Evolutionary conservation across 2,329 filamentous ascomycete genomes (phyloP).

Genomic region (Saccharata proteae): DNA sequence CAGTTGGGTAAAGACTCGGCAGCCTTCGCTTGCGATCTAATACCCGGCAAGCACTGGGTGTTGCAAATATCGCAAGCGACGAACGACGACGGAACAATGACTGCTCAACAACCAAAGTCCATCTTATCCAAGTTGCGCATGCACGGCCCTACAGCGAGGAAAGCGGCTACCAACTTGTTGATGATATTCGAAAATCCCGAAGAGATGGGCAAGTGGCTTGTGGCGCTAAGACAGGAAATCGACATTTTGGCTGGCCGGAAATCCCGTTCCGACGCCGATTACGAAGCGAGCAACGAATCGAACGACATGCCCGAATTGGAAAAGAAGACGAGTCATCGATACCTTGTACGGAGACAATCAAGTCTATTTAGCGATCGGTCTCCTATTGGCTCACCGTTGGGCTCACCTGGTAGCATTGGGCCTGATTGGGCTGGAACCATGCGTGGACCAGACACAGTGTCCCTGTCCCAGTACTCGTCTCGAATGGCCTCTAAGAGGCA

Average conservation of each 20-base stretch:
- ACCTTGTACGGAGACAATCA: constrained; percentile 23
- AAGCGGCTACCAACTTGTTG: constrained; percentile 51
- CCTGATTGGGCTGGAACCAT: constrained; percentile 24
- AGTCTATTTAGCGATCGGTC: constrained; percentile 15
- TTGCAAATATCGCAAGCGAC: constrained; percentile 59
- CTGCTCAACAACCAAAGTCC: constrained; percentile 43
- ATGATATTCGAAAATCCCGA: constrained; percentile 61
- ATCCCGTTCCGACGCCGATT: constrained; percentile 17
- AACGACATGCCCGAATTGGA: constrained; percentile 8
- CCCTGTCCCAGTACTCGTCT: too few relatives aligned
- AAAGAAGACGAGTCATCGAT: constrained; percentile 25
- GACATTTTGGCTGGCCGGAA: constrained; percentile 57
- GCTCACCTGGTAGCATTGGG: constrained; percentile 18
- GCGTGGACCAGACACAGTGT: too few relatives aligned
- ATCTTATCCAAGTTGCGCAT: constrained; percentile 55
- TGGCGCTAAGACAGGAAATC: constrained; percentile 55
- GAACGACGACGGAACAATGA: constrained; percentile 42
- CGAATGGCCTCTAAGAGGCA: constrained; percentile 17
- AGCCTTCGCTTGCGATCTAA: constrained; percentile 68
- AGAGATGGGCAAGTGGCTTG: constrained; percentile 68
- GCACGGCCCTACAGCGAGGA: constrained; percentile 41
- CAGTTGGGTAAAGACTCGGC: constrained; percentile 63
- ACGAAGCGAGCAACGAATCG: constrained; percentile 17
- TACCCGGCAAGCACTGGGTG: constrained; percentile 71
- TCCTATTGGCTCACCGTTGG: constrained; percentile 17